Evolutionary conservation across 345 rosid genomes (phyloP).

Genomic region (Syzygium jambos): DNA sequence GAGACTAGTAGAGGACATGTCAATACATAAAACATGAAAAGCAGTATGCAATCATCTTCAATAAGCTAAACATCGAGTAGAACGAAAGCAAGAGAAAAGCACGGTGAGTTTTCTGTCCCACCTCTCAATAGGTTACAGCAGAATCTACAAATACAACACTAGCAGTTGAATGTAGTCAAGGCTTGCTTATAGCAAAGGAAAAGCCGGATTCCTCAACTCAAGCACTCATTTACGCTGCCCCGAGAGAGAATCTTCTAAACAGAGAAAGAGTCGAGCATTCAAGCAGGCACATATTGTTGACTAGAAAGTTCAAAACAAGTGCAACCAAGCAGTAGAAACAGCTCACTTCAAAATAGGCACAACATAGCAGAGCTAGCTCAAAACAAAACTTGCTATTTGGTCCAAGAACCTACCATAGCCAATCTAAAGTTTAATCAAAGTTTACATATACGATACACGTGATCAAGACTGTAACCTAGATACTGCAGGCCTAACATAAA

Average conservation of each 20-base stretch:
- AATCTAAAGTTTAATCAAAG: neutral
- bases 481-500: neutral
- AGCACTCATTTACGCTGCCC: neutral
- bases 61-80: neutral
- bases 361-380: neutral
- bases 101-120: neutral
- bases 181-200: neutral
- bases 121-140: neutral
- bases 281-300: neutral
- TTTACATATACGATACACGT: neutral
- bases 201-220: neutral
- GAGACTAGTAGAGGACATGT: neutral
- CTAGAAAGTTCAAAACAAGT: neutral
- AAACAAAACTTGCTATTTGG: neutral
- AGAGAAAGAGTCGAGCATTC: neutral
- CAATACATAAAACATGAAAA: neutral
- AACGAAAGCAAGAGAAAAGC: neutral
- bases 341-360: neutral
- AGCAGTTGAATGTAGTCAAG: neutral
- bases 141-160: neutral
- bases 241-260: neutral
- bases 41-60: neutral
- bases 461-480: neutral
- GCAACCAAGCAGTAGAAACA: neutral
- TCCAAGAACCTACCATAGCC: neutral